Evolutionary conservation across 208 protist species (phyloP), one percentile per base, ranked within the genome.

Genomic region (Zelonia costaricensis): DNA sequence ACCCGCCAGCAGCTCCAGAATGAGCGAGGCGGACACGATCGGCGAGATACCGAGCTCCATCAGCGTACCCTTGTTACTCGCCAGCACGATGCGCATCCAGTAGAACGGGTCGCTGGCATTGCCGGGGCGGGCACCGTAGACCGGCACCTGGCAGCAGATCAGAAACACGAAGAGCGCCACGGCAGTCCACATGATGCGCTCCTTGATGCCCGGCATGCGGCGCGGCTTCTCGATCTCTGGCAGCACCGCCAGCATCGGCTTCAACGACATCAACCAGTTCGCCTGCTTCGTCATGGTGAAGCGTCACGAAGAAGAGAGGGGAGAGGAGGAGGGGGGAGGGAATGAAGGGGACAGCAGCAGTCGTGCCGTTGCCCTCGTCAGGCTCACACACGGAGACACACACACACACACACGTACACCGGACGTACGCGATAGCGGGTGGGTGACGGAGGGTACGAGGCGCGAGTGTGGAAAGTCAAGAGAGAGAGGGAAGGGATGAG

Each of bases 51-150:
- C 98, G 12, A 99, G 84, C 76, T 99, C 98, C 97, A 99, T 99
- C n/a, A 99, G 83, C 36, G 98, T 99, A 30, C 97, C 98, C 74
- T 99, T 98, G 80, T 99, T 99, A 22, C 98, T 99, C 8, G 99
- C 99, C 45, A 99, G 90, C 64, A 99, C 98, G 20, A 99, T 96
- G 69, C 99, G 93, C 88, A 99, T 97, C 98, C 98, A 99, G 74
- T 99, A 99, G 73, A 99, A 99, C 35, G 99, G 98, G 83, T 99
- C 99, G 18, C 91, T 92, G 31, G 78, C 66, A 55, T 97, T 98
- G 30, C 85, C 91, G 6, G 96, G 85, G 44, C 90, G 82, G 38
- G 99, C 97, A 65, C 99, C 99, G 75, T 98, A 99, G 1, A 99
- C 93, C 25, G 99, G 99, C 28, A 99, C 98, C 80, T 99, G 99